Percentiles rank a stretch among this genome's conserved stretches.
Conservation (phyloP, 495 filamentous ascomycete genomes). For the Podospora bellae-mahoneyi region DNA sequence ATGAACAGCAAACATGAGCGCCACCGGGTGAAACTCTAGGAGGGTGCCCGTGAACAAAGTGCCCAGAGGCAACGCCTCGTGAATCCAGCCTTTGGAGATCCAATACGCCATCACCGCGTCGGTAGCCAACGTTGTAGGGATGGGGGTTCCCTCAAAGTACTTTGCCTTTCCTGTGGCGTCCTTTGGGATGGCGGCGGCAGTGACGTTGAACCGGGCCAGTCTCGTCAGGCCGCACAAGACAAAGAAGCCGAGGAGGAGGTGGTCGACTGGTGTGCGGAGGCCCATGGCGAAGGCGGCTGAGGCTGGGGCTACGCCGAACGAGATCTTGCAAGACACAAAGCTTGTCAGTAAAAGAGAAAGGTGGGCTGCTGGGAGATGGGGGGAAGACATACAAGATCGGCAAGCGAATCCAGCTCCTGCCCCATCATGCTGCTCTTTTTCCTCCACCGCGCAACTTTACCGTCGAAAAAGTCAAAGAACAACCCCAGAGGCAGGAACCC, state of each 20-base stretch:
- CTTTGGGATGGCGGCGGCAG: conserved; percentile 80
- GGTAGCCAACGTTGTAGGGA: conserved; percentile 81
- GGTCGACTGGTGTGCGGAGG: conserved; percentile 80
- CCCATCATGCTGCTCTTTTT: conserved; percentile 96
- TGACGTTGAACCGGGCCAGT: conserved; percentile 96
- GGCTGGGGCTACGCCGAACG: conserved; percentile 91
- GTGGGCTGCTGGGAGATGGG: background rate
- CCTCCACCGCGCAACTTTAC: conserved; percentile 91
- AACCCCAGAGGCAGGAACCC: conserved; percentile 87
- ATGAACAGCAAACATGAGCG: conserved; percentile 73
- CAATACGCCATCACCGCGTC: conserved; percentile 86
- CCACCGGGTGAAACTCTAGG: conserved; percentile 85
- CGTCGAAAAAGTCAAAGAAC: conserved; percentile 99
- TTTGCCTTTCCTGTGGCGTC: conserved; percentile 84
- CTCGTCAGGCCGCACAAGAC: conserved; percentile 93
- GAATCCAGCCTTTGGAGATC: conserved; percentile 73
- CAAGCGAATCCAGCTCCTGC: conserved; percentile 95
- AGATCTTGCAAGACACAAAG: conserved; percentile 58
- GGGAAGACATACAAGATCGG: conserved; percentile 69
- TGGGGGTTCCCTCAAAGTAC: conserved; percentile 96
- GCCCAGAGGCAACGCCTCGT: conserved; percentile 71
- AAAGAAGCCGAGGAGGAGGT: conserved; percentile 80
- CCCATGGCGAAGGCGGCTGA: conserved; percentile 84
- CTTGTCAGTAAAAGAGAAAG: background rate
- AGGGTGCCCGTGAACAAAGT: conserved; percentile 58